These are phyloP conservation scores for Microcos paniculata DNA, from an alignment of 345 rosid species.

Conservation along the genomic window DNA sequence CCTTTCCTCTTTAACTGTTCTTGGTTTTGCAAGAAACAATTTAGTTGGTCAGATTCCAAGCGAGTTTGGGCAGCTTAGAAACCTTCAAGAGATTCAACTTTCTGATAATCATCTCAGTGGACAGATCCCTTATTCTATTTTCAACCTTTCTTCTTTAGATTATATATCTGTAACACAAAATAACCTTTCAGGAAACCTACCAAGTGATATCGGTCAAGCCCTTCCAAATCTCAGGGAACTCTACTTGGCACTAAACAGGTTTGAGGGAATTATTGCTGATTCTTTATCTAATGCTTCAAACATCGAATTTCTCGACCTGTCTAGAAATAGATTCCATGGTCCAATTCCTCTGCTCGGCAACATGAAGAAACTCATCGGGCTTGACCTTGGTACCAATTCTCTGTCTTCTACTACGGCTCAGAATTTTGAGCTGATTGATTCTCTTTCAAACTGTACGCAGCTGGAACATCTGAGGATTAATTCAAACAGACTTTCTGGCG, in stretches of 20 bases:
- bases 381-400: constrained; percentile 12
- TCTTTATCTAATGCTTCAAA: constrained; percentile 23
- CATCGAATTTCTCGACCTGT: constrained; percentile 11
- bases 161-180: neutral
- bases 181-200: constrained; percentile 13
- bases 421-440: constrained; percentile 14
- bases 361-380: neutral
- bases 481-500: constrained; percentile 11
- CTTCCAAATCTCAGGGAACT: constrained; percentile 21
- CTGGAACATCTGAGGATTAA: constrained; percentile 2
- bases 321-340: constrained; percentile 20
- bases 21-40: constrained; percentile 10
- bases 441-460: constrained; percentile 12
- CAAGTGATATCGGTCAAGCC: constrained; percentile 3
- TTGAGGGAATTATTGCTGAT: constrained; percentile 15
- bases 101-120: constrained; percentile 8
- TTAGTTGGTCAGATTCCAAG: neutral
- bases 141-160: constrained; percentile 2
- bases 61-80: constrained; percentile 8
- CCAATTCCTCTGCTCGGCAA: constrained; percentile 11
- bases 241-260: neutral
- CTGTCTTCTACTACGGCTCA: constrained; percentile 2
- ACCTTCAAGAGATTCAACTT: neutral
- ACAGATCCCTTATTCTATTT: constrained; percentile 8
- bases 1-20: constrained; percentile 4